Evolutionary conservation across 176 grass and related monocot genomes (phyloP), one percentile per base, ranked within the genome.

Genomic region (Ananas comosus): DNA sequence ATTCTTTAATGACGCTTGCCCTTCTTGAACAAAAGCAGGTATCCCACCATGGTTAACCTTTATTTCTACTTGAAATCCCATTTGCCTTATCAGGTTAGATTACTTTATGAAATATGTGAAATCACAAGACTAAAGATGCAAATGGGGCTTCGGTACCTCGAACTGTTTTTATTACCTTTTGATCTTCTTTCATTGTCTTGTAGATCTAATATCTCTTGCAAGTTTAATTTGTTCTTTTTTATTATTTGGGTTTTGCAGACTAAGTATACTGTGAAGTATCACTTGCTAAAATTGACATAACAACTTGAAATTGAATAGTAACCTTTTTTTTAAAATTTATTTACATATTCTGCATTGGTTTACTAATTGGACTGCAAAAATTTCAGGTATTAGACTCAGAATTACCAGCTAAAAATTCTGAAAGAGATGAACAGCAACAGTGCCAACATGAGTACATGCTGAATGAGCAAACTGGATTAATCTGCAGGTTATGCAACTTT

Each of bases 11-110:
- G 18, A 79, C 78, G 74, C 12, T 92, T 61, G 76, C 76, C 54
- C 71, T 96, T 81, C 71, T 85, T 85, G 81, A 91, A 64, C 54
- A 87, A 83, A 96, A 87, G 9, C 77, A 89, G 92, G 92, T 96
- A 66, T 17, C 0, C 0, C 2, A 48, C 56, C 9, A 66, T 61
- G 53, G n/a, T 57, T 57, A 57, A 17, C 4, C 12, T 57, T 57
- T 17, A 42, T 57, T 17, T 57, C n/a, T 57, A 17, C 53, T 57
- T 6, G 53, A 17, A 57, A 17, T 7, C 33, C 13, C 53, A 14
- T 57, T 17, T 56, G 16, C n/a, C 33, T 42, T 42, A 42, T 42
- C 4, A 4, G 5, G 33, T 42, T 42, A 42, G 33, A 42, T 42
- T 7, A 42, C 33, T 42, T 4, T 42, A 42, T 42, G 33, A 42